These are phyloP conservation scores for Phaseolus lunatus DNA, from an alignment of 306 rosid species.

Conservation along the genomic window DNA sequence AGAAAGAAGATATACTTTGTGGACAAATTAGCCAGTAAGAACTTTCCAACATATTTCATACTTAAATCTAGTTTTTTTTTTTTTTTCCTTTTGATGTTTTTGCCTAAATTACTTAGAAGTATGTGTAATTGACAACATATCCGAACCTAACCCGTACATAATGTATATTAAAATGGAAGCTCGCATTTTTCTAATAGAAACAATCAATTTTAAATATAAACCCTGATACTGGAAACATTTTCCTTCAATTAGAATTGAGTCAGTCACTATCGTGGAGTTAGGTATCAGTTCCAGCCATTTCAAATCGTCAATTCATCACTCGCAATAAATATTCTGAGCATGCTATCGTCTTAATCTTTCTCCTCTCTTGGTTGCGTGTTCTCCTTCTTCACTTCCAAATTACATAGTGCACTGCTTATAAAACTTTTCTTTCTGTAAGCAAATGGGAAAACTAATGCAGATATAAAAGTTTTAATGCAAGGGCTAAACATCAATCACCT, in stretches of 20 bases:
- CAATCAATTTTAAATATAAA: conserved; percentile 14
- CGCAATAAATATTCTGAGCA: no score
- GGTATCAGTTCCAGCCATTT: conserved; percentile 43
- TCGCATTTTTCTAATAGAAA: conserved; percentile 9
- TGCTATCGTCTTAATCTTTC: no score
- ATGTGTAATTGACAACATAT: neutral
- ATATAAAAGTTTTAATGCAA: no score
- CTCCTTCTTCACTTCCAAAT: neutral
- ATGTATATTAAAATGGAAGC: neutral
- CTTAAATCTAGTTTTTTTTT: neutral
- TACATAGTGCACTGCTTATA: no score
- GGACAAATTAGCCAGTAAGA: no score
- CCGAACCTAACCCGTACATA: neutral
- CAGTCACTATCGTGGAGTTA: conserved; percentile 34
- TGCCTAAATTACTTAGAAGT: neutral
- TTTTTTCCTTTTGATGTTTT: neutral
- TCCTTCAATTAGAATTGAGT: conserved; percentile 4
- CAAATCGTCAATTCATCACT: neutral
- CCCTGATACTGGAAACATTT: conserved; percentile 8
- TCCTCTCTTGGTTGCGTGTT: neutral
- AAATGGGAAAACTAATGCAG: no score
- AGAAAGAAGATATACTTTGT: no score
- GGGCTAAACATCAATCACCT: no score
- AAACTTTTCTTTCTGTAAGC: no score
- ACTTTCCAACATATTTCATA: neutral